phyloP scores from a whole-genome alignment of 2,329 filamentous ascomycete species.

The Talaromyces sp. region DNA sequence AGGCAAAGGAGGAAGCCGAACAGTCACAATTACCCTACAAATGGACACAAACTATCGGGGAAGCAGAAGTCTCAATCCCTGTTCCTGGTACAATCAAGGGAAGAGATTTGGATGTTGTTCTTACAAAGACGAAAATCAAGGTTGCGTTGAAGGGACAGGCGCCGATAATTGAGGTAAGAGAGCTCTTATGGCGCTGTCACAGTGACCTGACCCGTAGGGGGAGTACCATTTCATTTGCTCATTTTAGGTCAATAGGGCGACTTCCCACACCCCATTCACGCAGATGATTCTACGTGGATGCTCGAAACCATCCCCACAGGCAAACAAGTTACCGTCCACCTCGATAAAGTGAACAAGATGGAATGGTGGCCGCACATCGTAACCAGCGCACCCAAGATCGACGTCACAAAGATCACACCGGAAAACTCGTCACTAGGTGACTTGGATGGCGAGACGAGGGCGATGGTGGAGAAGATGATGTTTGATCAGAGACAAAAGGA shows the following conservation, averaged over 20 bases:
- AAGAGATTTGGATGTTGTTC: constrained; percentile 72
- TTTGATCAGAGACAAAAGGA: constrained; percentile 98
- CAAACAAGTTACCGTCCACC: constrained; percentile 79
- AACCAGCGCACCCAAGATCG: constrained; percentile 80
- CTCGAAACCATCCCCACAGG: constrained; percentile 60
- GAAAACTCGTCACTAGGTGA: constrained; percentile 89
- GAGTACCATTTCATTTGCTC: no score
- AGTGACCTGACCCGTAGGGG: no score
- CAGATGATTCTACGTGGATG: constrained; percentile 94
- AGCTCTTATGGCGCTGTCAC: no score
- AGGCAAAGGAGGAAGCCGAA: constrained; percentile 74
- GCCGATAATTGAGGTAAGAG: constrained; percentile 68
- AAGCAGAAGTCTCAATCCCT: constrained; percentile 72
- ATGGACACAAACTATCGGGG: constrained; percentile 89
- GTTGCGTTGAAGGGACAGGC: constrained; percentile 85
- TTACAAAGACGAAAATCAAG: constrained; percentile 72
- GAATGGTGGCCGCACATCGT: constrained; percentile 98
- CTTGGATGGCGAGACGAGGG: constrained; percentile 86
- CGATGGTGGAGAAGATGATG: constrained; percentile 99
- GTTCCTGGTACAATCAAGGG: constrained; percentile 81
- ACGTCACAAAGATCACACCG: constrained; percentile 89
- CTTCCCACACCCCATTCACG: constrained; percentile 70
- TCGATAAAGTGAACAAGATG: constrained; percentile 95
- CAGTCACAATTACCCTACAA: constrained; percentile 92
- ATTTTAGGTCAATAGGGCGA: constrained; percentile 59